Evolutionary conservation across 371 early-diverging fungal genomes (phyloP).

Genomic region (Saksenaea oblongispora): DNA sequence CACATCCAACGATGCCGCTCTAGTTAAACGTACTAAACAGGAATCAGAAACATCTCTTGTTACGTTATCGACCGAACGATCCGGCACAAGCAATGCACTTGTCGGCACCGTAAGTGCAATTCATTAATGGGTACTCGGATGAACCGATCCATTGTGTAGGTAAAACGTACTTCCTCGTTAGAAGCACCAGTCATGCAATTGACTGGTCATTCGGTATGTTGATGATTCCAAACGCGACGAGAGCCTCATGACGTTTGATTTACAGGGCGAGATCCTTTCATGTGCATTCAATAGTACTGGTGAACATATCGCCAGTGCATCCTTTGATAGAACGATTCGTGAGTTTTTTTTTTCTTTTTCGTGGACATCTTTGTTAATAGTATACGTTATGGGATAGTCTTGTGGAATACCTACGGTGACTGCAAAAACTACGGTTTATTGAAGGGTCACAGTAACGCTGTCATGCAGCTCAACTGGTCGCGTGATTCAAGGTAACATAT

Average conservation of each 20-base stretch:
- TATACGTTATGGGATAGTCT: constrained; percentile 43
- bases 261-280: constrained; percentile 82
- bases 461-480: constrained; percentile 92
- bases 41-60: constrained; percentile 43
- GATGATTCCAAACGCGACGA: not conserved
- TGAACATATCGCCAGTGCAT: constrained; percentile 81
- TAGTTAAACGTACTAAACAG: constrained; percentile 60
- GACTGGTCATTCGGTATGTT: constrained; percentile 70
- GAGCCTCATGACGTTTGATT: constrained; percentile 5
- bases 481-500: constrained; percentile 66
- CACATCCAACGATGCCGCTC: constrained; percentile 37
- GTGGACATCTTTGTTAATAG: not conserved
- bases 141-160: constrained; percentile 32
- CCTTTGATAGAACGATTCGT: constrained; percentile 83
- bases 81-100: constrained; percentile 58
- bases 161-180: constrained; percentile 84
- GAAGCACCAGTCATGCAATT: constrained; percentile 89
- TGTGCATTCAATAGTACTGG: constrained; percentile 88
- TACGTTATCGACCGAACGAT: constrained; percentile 49
- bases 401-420: constrained; percentile 94
- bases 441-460: constrained; percentile 83
- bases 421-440: constrained; percentile 85
- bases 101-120: constrained; percentile 60
- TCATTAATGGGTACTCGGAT: not conserved
- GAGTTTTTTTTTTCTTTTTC: no score